phyloP scores from a whole-genome alignment of 2,329 filamentous ascomycete genomes.

The Fusarium tanahbumbuense region DNA sequence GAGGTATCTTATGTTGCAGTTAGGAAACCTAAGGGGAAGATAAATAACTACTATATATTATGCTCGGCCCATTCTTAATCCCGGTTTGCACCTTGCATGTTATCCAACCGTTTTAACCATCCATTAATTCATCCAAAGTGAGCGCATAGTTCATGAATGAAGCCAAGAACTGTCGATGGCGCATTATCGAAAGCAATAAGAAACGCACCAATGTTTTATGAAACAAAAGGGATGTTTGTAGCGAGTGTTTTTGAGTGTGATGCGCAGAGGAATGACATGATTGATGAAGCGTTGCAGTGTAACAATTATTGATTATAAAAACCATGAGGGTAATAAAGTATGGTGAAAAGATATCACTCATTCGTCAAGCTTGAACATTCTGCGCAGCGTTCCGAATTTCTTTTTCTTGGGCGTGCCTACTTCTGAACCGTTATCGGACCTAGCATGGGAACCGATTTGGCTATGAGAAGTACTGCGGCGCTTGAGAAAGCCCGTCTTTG shows the following conservation, averaged over 20 bases:
- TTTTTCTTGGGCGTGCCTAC: slow-evolving; percentile 62
- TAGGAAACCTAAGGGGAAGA: background rate
- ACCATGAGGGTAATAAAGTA: background rate
- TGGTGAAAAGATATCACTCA: slow-evolving; percentile 46
- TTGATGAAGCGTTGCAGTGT: background rate
- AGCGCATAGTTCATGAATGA: slow-evolving; percentile 11
- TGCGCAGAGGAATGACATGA: background rate
- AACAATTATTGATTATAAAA: background rate
- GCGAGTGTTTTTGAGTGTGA: slow-evolving; percentile 11
- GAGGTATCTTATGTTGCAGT: slow-evolving; percentile 15
- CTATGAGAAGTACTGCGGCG: slow-evolving; percentile 54
- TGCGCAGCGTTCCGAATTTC: slow-evolving; percentile 74
- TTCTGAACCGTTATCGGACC: slow-evolving; percentile 28
- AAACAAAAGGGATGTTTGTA: slow-evolving; percentile 10
- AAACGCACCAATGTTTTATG: background rate
- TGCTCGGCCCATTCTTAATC: slow-evolving; percentile 9
- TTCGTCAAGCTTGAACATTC: slow-evolving; percentile 69
- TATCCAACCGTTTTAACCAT: slow-evolving; percentile 6
- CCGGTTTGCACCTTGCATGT: slow-evolving; percentile 9
- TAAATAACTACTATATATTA: slow-evolving; percentile 37
- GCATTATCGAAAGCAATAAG: background rate
- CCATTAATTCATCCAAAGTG: background rate
- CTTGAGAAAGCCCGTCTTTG: slow-evolving; percentile 50
- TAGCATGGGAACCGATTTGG: slow-evolving; percentile 34
- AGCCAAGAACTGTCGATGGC: slow-evolving; percentile 13